Base-by-base conservation (phyloP, 495 filamentous ascomycete genomes). In the Immersiella caudata region DNA sequence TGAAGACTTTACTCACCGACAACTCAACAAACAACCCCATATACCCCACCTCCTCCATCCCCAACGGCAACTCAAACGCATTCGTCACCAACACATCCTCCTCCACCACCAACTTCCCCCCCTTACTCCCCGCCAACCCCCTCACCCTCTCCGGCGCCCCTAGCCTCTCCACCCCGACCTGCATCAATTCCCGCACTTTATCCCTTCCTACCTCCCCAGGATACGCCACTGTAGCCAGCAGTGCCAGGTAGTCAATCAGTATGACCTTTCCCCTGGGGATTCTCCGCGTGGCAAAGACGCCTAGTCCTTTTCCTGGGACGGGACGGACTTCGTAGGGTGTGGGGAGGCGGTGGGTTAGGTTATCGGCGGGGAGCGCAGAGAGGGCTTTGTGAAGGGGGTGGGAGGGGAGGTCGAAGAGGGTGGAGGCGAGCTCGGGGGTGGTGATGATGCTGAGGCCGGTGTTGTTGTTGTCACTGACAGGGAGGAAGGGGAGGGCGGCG, bases 81-180 rank as follows among this genome's bases (percentile, higher is more conserved):
- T 80, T 80, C 82, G 91, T 92, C 16, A 88, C 81, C 67, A 91
- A 84, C 20, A 92, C 82, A 77, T 94, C 92, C 73, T 94, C 91
- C 54, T 87, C 73, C 16, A 88, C 81, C 11, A 27, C 40, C 24
- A 60, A 50, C 14, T 88, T 88, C 12, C 86, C 88, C 74, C 89
- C 89, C 67, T 90, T 89, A 59, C 89, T 85, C 67, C 89, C 49
- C n/a, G 73, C 54, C 54, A 76, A 52, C 18, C 68, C 51, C 36
- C 56, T 62, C 46, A 68, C 66, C 33, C 59, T 67, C 40, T 68
- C 68, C 16, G 68, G 50, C 16, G 75, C 72, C 1, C 62, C 60
- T 33, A 79, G 55, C 57, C 69, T 71, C 36, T 62, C 66, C 7
- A 71, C 68, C 4, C 71, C 78, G 26, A 27, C 58, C 26, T 62